Conservation (phyloP, 176 grass and related monocot genomes). For the Carex littledalei region DNA sequence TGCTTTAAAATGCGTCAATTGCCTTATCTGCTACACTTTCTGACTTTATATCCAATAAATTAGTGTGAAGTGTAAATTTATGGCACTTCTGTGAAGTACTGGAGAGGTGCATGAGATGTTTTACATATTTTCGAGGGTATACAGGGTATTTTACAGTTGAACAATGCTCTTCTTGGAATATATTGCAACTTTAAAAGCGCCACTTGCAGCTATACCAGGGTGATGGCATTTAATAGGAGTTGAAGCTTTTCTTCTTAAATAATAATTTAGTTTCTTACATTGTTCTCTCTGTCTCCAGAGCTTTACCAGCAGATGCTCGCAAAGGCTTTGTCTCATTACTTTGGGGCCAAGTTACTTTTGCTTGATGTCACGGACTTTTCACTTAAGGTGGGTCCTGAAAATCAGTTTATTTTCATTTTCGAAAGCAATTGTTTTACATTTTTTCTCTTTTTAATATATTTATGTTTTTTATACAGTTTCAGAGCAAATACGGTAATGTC, state of each 20-base stretch:
- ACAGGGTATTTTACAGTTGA: background rate
- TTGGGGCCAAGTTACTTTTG: slow-evolving; percentile 57
- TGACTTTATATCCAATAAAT: background rate
- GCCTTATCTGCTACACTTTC: background rate
- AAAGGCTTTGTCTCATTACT: slow-evolving; percentile 64
- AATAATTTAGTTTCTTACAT: background rate
- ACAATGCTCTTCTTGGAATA: background rate
- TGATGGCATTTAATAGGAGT: background rate
- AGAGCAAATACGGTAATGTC: slow-evolving; percentile 76
- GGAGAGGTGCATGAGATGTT: background rate
- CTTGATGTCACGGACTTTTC: slow-evolving; percentile 85
- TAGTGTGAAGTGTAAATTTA: background rate
- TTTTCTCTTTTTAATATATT: slow-evolving; percentile 4
- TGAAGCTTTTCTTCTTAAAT: background rate
- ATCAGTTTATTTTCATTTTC: background rate
- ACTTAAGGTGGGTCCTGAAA: slow-evolving; percentile 25
- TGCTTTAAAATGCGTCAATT: background rate
- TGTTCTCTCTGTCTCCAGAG: slow-evolving; percentile 37
- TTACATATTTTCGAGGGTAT: background rate
- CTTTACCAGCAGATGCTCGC: slow-evolving; percentile 84
- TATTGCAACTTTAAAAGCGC: background rate
- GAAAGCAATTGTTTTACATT: background rate
- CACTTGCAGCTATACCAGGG: background rate
- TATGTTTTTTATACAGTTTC: slow-evolving; percentile 49
- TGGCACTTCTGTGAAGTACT: background rate